Evolutionary conservation across 495 filamentous ascomycete genomes (phyloP), one percentile per base, ranked within the genome.

Genomic region (Neurospora terricola): DNA sequence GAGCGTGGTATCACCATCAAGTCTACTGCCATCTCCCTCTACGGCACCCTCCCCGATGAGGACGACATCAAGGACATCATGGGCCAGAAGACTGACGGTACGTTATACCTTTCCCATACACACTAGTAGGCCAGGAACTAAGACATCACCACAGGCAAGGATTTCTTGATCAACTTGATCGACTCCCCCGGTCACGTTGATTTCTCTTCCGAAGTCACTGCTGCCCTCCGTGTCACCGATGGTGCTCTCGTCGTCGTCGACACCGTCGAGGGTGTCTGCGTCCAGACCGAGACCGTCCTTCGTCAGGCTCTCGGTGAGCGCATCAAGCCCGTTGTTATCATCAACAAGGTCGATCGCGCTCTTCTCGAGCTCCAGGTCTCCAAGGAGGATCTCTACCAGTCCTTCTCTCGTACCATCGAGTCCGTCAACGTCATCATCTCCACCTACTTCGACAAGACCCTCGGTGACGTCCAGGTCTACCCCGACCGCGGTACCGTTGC

Each of bases 151-250:
- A 37, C 72, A 81, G 96, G 84, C 87, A 88, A 83, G 75, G 93
- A 98, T 83, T 99, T 99, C 90, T 89, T 99, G 90, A 95, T 99
- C 90, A 99, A 99, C 90, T 88, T 99, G 89, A 99, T 99, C 86
- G 96, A 99, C 84, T 99, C 96, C 38, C 96, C 96, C 75, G 96
- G 96, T 88, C 96, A 99, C 94, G 96, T 99, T 84, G 96, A 99
- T 87, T 99, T 99, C 91, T 99, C 96, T 30, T 99, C 96, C 76
- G 96, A 99, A 85, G 96, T 99, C 82, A 99, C 96, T 80, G 96
- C 96, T 83, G 96, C 96, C 81, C 94, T 99, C 79, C 96, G 96
- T 92, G 96, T 99, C 86, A 99, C 96, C 78, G 96, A 99, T 81
- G 96, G 96, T 91, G 96, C 96, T 76, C 91, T 99, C 75, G 96